phyloP scores from a whole-genome alignment of 352 stramenopile genomes.

The Phytophthora sansomeana region DNA sequence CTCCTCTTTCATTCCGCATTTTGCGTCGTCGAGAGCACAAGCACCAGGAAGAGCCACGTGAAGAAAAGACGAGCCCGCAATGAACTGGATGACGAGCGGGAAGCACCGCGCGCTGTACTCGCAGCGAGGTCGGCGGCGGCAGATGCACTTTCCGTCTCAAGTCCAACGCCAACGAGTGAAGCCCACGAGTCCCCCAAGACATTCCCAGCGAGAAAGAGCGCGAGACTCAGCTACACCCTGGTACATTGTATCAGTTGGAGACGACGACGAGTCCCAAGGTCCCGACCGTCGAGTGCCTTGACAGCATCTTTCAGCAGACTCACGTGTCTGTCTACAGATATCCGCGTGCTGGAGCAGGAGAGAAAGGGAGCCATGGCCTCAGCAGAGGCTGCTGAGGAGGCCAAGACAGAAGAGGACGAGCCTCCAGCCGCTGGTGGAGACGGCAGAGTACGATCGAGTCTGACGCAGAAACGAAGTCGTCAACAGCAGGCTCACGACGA shows the following conservation, averaged over 20 bases:
- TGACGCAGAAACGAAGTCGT: constrained; percentile 8
- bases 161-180: constrained; percentile 44
- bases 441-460: constrained; percentile 1
- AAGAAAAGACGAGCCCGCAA: constrained; percentile 14
- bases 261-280: constrained; percentile 65
- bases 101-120: constrained; percentile 61
- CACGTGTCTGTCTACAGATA: constrained; percentile 43
- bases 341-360: constrained; percentile 60
- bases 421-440: background rate
- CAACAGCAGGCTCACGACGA: constrained; percentile 5
- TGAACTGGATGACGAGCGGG: constrained; percentile 83
- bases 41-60: background rate
- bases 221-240: constrained; percentile 44
- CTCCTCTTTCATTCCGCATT: constrained; percentile 32
- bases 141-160: constrained; percentile 66
- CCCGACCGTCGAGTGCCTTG: no score
- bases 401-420: background rate
- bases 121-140: constrained; percentile 47
- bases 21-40: constrained; percentile 18
- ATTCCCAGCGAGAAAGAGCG: constrained; percentile 20
- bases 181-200: constrained; percentile 15
- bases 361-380: constrained; percentile 29
- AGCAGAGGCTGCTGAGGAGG: background rate
- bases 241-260: constrained; percentile 61
- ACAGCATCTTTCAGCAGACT: background rate